Conservation (phyloP, 2,329 filamentous ascomycete genomes). For the Colletotrichum tabaci region DNA sequence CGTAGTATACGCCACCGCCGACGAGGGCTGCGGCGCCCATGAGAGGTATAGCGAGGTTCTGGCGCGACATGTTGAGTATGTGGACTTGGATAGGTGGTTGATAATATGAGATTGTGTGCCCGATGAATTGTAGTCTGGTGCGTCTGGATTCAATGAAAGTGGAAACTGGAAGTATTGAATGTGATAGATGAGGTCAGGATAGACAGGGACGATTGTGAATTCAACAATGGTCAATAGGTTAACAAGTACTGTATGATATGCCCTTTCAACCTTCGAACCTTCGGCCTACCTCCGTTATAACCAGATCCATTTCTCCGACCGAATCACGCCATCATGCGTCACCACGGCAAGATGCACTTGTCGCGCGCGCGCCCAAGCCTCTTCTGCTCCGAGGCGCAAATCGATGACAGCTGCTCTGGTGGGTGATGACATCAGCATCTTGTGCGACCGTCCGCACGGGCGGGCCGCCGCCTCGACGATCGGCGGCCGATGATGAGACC, state of each 20-base stretch:
- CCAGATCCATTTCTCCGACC: constrained; percentile 18
- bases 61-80: constrained; percentile 25
- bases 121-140: no score
- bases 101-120: no score
- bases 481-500: constrained; percentile 38
- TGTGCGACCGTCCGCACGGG: constrained; percentile 1
- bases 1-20: constrained; percentile 39
- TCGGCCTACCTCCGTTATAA: constrained; percentile 14
- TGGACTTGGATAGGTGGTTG: background rate
- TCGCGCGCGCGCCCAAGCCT: background rate
- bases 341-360: background rate
- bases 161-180: no score
- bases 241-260: background rate
- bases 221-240: background rate
- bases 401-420: constrained; percentile 42
- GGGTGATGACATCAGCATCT: constrained; percentile 42
- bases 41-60: constrained; percentile 22
- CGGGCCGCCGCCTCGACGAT: constrained; percentile 15
- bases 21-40: constrained; percentile 34
- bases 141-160: no score
- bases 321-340: constrained; percentile 39
- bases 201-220: background rate
- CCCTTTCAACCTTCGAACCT: no score
- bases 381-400: constrained; percentile 22
- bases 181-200: background rate